A percentile compares a stretch with the other conserved stretches of the same genome.
Conservation (phyloP, 148 eudicot species). For the Suaeda aralocaspica region DNA sequence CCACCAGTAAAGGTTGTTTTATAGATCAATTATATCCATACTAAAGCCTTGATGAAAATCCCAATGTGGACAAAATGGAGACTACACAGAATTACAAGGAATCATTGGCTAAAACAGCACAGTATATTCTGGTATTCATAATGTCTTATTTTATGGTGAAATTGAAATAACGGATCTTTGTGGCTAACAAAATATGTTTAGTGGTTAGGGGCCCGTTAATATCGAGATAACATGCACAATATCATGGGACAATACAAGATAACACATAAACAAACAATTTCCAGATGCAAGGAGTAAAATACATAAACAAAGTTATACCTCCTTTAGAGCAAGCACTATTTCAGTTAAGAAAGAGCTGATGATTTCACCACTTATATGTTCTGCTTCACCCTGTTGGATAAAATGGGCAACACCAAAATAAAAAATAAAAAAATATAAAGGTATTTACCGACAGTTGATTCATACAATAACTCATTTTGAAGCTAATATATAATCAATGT, state of each 20-base stretch:
- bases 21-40: background rate
- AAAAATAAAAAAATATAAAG: background rate
- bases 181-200: too few relatives aligned
- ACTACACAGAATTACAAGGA: too few relatives aligned
- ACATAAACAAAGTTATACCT: conserved; percentile 42
- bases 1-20: too few relatives aligned
- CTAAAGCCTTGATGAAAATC: background rate
- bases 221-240: background rate
- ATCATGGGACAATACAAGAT: background rate
- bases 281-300: background rate
- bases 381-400: conserved; percentile 54
- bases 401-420: background rate
- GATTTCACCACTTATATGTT: conserved; percentile 41
- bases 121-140: too few relatives aligned
- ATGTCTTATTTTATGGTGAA: background rate
- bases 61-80: background rate
- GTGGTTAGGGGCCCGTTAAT: background rate
- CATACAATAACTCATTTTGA: background rate
- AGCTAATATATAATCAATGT: background rate
- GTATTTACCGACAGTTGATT: background rate
- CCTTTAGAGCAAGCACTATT: conserved; percentile 85
- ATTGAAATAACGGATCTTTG: too few relatives aligned
- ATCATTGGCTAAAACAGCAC: too few relatives aligned
- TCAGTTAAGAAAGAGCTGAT: conserved; percentile 74
- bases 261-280: background rate